Evolutionary conservation across 73 alveolate genomes (phyloP), one percentile per base, ranked within the genome.

Genomic region (Blepharisma stoltei): DNA sequence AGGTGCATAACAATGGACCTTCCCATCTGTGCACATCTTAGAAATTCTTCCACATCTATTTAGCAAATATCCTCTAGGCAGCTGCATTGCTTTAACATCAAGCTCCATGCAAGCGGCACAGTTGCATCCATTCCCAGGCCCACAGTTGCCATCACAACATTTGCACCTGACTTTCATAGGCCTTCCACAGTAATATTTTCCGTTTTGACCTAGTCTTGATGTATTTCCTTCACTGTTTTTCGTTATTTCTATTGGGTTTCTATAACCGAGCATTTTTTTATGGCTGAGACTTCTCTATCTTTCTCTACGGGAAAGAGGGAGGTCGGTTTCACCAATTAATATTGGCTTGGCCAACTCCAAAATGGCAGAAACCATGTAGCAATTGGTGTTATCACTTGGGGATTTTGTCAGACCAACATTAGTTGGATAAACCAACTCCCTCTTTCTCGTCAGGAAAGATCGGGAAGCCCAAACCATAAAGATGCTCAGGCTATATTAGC

Each of bases 101-200:
- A 83, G 86, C 21, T 49, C 50, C 90, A 83, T 83, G 55, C 90
- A 83, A 6, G 67, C 45, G 1, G 67, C 6, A 55, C 90, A 83
- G 54, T 83, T 83, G 80, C 90, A 83, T 14, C 90, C 90, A 52
- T 78, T 78, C 6, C 49, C 81, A 9, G 83, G 83, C 8, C 90
- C 90, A 53, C 90, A 83, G 32, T 78, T 47, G 5, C 86, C 86
- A 67, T 83, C 77, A 52, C 90, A 83, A 54, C 90, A 83, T 48
- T 53, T 18, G 53, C 90, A 83, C 20, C 50, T 20, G 21, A 66
- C 49, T 14, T 78, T 82, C 9, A 78, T 60, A 7, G 18, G 78
- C 21, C 83, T 82, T 18, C 90, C 90, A 50, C 90, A 83, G 37
- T 67, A 83, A 46, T 78, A 83, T 41, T 83, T 83, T 4, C 90